Evolutionary conservation across 2,329 filamentous ascomycete species (phyloP).

Genomic region (Gliomastix tumulicola): DNA sequence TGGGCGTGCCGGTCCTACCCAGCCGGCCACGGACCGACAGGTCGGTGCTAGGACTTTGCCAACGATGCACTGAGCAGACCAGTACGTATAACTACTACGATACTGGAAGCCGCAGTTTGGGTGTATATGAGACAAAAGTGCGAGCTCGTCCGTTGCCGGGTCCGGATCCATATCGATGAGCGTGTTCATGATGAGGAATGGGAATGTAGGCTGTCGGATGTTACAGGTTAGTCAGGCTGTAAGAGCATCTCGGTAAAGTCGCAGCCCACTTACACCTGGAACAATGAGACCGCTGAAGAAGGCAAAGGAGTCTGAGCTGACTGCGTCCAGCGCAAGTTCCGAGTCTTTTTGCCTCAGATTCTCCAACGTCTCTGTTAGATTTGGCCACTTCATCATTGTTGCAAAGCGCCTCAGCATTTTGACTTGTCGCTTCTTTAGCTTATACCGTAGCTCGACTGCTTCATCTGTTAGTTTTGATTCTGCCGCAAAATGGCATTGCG

Average conservation of each 20-base stretch:
- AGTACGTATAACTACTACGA: constrained; percentile 67
- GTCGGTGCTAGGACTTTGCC: constrained; percentile 71
- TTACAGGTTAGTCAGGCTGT: constrained; percentile 1
- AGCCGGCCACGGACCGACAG: constrained; percentile 63
- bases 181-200: constrained; percentile 73
- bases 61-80: constrained; percentile 64
- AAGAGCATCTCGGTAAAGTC: too few relatives aligned
- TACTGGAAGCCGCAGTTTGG: constrained; percentile 71
- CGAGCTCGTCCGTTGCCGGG: constrained; percentile 55
- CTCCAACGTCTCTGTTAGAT: constrained; percentile 57
- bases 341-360: constrained; percentile 53
- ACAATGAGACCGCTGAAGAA: constrained; percentile 71
- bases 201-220: constrained; percentile 45
- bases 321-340: constrained; percentile 49
- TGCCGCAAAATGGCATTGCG: too few relatives aligned
- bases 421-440: constrained; percentile 59
- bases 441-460: constrained; percentile 55
- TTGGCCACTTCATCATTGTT: constrained; percentile 70
- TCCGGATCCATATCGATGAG: constrained; percentile 70
- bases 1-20: constrained; percentile 66
- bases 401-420: constrained; percentile 64
- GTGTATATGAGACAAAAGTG: constrained; percentile 60
- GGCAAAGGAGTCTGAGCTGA: constrained; percentile 67
- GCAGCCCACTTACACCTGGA: constrained; percentile 56
- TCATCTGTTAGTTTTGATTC: background rate